A percentile compares a stretch with the other conserved stretches of the same genome.
These are phyloP conservation scores for Lathyrus sativus DNA, from an alignment of 306 rosid genomes.

Conservation along the genomic window DNA sequence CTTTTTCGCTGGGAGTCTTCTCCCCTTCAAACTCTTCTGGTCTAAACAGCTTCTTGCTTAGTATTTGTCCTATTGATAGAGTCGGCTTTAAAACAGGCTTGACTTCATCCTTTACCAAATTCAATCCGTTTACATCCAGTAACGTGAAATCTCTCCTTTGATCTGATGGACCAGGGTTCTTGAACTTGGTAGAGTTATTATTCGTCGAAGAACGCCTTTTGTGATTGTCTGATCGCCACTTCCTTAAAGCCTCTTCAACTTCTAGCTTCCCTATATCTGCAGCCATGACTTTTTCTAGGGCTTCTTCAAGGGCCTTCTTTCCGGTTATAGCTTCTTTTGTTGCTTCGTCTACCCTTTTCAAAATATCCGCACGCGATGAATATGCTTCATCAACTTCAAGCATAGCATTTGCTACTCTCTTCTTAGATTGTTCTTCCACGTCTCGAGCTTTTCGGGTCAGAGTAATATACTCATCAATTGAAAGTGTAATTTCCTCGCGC, in stretches of 20 bases:
- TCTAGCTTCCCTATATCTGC: slow-evolving; percentile 81
- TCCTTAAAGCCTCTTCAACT: slow-evolving; percentile 83
- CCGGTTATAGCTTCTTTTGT: slow-evolving; percentile 64
- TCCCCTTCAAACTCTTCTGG: slow-evolving; percentile 60
- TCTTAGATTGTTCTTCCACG: slow-evolving; percentile 63
- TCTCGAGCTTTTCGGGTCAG: slow-evolving; percentile 59
- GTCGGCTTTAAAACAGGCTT: slow-evolving; percentile 68
- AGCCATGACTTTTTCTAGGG: slow-evolving; percentile 73
- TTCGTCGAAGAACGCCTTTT: slow-evolving; percentile 54
- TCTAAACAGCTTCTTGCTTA: slow-evolving; percentile 71
- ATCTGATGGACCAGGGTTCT: slow-evolving; percentile 55
- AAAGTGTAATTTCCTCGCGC: slow-evolving; percentile 58
- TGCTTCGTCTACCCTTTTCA: slow-evolving; percentile 72
- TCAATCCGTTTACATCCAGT: slow-evolving; percentile 67
- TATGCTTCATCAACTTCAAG: slow-evolving; percentile 70
- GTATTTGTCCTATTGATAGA: slow-evolving; percentile 81
- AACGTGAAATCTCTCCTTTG: slow-evolving; percentile 56
- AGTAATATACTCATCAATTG: slow-evolving; percentile 66
- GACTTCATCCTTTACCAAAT: slow-evolving; percentile 51
- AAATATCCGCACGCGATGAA: slow-evolving; percentile 53
- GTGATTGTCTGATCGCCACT: slow-evolving; percentile 72
- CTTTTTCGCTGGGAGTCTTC: slow-evolving; percentile 39
- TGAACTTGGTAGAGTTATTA: slow-evolving; percentile 67
- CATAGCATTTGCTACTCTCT: slow-evolving; percentile 67
- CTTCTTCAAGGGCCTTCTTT: slow-evolving; percentile 75